Conservation (phyloP, 179 eudicot species). For the Silene coronaria region DNA sequence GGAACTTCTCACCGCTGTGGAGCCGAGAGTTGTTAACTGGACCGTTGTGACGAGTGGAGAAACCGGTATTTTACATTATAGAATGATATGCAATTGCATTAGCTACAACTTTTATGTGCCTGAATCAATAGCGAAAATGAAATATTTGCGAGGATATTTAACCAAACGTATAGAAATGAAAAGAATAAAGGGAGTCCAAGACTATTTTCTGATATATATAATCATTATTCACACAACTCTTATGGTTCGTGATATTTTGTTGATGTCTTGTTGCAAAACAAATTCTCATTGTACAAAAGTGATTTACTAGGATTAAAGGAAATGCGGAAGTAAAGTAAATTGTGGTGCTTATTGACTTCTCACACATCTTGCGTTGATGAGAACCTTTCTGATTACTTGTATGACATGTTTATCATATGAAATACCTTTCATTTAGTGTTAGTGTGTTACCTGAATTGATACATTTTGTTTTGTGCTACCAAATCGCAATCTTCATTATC, state of each 20-base stretch:
- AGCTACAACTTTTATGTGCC: neutral
- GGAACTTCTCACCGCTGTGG: conserved; percentile 77
- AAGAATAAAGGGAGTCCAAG: neutral
- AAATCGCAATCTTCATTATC: neutral
- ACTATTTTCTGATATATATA: neutral
- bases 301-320: neutral
- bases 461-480: neutral
- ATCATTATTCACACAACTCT: neutral
- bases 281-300: neutral
- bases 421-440: no score
- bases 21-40: conserved; percentile 79
- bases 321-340: neutral
- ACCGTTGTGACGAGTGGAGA: conserved; percentile 61
- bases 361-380: neutral
- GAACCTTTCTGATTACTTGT: neutral
- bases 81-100: neutral
- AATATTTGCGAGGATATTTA: no score
- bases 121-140: neutral
- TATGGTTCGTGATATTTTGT: neutral
- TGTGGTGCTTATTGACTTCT: neutral
- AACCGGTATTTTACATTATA: conserved; percentile 38
- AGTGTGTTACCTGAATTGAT: neutral
- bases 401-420: neutral
- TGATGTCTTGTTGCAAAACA: neutral
- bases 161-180: no score